phyloP scores from a whole-genome alignment of 1,284 basidiomycete genomes.

The Sanghuangporus baumii region DNA sequence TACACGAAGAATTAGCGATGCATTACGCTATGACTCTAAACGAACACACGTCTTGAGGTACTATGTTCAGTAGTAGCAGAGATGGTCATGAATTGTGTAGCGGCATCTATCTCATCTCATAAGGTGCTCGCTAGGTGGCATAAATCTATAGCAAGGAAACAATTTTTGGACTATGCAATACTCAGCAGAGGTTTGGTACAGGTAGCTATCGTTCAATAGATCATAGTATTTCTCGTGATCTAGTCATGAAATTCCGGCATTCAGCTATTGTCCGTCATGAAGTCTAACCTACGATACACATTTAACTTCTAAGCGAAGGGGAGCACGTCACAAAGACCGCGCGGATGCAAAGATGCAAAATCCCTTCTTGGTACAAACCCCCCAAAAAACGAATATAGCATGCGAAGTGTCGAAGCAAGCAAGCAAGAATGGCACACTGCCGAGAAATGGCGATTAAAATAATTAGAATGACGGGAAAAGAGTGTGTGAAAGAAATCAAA shows the following conservation, averaged over 20 bases:
- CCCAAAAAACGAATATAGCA: not conserved
- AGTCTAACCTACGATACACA: not conserved
- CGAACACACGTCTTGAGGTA: not conserved
- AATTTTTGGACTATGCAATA: too few relatives aligned
- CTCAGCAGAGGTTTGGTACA: too few relatives aligned
- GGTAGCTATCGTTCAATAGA: not conserved
- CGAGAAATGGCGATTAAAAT: not conserved
- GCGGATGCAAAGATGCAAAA: not conserved
- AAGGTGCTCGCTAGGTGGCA: too few relatives aligned
- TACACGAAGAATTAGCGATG: conserved; percentile 24
- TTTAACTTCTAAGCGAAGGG: not conserved
- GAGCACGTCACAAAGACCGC: not conserved
- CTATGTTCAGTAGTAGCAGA: too few relatives aligned
- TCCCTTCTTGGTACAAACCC: not conserved
- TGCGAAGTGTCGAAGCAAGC: not conserved
- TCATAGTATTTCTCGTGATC: not conserved
- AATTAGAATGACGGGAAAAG: not conserved
- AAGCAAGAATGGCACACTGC: not conserved
- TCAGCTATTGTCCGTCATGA: not conserved
- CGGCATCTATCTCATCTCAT: too few relatives aligned
- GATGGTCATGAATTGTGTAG: too few relatives aligned
- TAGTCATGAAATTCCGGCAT: not conserved
- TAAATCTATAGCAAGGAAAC: too few relatives aligned
- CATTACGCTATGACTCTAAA: not conserved
- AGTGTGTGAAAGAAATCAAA: not conserved